phyloP scores from a whole-genome alignment of 176 grass and related monocot genomes.

The Eremochloa ophiuroides region DNA sequence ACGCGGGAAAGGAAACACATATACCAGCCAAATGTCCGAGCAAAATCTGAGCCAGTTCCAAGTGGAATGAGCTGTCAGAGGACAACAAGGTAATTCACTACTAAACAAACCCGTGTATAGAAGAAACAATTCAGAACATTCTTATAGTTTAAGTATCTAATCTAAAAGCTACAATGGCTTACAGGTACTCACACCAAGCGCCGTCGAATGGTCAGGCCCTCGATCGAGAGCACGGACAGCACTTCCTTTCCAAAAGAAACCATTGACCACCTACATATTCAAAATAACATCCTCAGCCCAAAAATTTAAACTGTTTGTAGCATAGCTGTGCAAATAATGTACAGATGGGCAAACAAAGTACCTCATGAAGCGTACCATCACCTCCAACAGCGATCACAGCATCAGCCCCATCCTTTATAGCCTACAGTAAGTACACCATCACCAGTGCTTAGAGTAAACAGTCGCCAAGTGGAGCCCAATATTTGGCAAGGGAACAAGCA shows the following conservation, averaged over 20 bases:
- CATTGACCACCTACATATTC: conserved; percentile 80
- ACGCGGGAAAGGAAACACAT: conserved; percentile 19
- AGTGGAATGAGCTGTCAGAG: conserved; percentile 88
- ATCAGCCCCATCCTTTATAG: conserved; percentile 80
- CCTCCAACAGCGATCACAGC: conserved; percentile 90
- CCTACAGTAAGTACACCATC: conserved; percentile 37
- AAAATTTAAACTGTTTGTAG: neutral
- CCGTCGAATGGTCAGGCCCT: conserved; percentile 48
- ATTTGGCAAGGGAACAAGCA: neutral
- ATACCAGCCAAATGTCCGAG: conserved; percentile 89
- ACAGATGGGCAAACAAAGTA: conserved; percentile 17
- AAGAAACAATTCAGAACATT: conserved; percentile 23
- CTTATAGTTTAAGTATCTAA: neutral
- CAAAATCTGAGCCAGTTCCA: conserved; percentile 96
- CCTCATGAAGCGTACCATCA: conserved; percentile 98
- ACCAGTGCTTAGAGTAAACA: neutral
- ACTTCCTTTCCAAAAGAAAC: conserved; percentile 72
- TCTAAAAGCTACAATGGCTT: neutral
- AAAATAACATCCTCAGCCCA: no score
- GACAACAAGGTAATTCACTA: conserved; percentile 11
- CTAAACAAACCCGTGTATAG: neutral
- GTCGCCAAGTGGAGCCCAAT: neutral
- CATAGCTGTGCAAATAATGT: neutral
- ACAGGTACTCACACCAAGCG: conserved; percentile 68
- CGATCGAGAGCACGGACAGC: conserved; percentile 49